These are phyloP conservation scores for Tylopilus sp. DNA, from an alignment of 768 basidiomycete species.

Conservation along the genomic window DNA sequence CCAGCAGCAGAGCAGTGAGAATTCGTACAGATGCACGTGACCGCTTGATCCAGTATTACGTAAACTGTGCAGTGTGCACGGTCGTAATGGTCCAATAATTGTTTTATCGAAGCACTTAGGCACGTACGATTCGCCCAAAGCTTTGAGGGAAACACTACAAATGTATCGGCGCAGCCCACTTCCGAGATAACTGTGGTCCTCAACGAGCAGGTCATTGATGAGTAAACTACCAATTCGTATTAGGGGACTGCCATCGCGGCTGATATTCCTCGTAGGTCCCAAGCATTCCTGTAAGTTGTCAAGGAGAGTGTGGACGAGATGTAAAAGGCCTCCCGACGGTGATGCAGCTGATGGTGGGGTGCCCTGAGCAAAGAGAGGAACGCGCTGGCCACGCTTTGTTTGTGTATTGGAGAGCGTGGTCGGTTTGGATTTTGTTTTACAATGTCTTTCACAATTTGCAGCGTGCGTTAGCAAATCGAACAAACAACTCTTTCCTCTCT, in stretches of 20 bases:
- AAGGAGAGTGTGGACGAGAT: not conserved
- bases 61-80: conserved; percentile 10
- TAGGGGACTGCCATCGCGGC: too few relatives aligned
- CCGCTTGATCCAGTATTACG: conserved; percentile 5
- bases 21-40: not conserved
- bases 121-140: too few relatives aligned
- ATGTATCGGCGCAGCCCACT: too few relatives aligned
- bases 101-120: not conserved
- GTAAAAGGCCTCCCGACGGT: not conserved
- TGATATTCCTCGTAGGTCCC: too few relatives aligned
- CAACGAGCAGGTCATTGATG: too few relatives aligned
- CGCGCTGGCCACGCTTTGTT: conserved; percentile 28
- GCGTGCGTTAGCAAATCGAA: conserved; percentile 60
- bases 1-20: not conserved
- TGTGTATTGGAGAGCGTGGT: conserved; percentile 41
- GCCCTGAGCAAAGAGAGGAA: not conserved
- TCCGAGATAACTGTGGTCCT: too few relatives aligned
- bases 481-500: conserved; percentile 36
- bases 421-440: conserved; percentile 64
- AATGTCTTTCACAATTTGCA: conserved; percentile 73
- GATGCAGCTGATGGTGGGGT: not conserved
- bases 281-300: not conserved
- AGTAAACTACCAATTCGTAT: too few relatives aligned
- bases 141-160: too few relatives aligned
- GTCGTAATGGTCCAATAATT: not conserved